Evolutionary conservation across 306 rosid species (phyloP).

Genomic region (Vicia faba): DNA sequence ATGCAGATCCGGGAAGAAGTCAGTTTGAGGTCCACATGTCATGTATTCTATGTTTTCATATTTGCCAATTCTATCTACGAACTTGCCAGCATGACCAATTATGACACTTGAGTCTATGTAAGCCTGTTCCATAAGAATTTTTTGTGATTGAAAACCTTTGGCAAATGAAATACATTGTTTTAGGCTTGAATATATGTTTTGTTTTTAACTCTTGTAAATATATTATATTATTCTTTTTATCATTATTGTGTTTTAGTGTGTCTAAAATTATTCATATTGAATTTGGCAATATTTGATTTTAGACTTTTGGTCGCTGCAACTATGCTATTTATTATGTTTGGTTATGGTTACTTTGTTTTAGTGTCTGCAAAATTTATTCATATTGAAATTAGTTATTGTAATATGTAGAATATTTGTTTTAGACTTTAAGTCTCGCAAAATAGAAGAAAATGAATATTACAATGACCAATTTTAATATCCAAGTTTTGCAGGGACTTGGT

Average conservation of each 20-base stretch:
- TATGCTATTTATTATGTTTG: not conserved
- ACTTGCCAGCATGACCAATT: slow-evolving; percentile 64
- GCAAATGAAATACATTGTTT: slow-evolving; percentile 10
- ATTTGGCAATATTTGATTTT: no score
- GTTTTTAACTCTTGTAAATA: no score
- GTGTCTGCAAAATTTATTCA: no score
- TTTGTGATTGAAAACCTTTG: not conserved
- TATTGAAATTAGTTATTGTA: no score
- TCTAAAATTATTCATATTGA: no score
- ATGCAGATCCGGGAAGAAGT: slow-evolving; percentile 65
- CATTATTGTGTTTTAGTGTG: no score
- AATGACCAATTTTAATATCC: no score
- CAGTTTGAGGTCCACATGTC: slow-evolving; percentile 56
- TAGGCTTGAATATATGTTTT: no score
- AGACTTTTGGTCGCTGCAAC: not conserved
- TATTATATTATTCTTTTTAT: no score
- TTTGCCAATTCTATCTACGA: slow-evolving; percentile 44
- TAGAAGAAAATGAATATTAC: no score
- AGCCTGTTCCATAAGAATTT: slow-evolving; percentile 54
- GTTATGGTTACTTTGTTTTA: not conserved
- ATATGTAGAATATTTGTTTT: no score
- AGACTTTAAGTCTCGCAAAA: no score
- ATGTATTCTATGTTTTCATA: slow-evolving; percentile 66
- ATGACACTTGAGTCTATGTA: slow-evolving; percentile 77
- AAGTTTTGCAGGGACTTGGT: not conserved